Conservation (phyloP, 768 basidiomycete genomes). For the Kwoniella sp. region DNA sequence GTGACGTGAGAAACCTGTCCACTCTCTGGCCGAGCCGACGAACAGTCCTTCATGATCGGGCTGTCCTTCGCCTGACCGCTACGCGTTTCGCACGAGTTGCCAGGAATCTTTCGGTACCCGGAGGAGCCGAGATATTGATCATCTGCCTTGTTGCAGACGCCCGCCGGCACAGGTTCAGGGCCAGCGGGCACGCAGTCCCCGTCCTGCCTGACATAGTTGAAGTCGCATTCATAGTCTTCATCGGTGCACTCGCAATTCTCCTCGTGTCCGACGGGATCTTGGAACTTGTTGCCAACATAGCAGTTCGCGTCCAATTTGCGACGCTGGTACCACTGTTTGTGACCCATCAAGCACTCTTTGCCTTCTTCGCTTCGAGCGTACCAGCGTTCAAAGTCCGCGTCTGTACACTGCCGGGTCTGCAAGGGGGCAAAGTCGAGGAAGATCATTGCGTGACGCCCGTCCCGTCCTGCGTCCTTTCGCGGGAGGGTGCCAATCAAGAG, state of each 20-base stretch:
- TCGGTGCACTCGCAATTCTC: constrained; percentile 78
- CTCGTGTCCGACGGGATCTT: constrained; percentile 76
- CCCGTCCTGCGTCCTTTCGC: constrained; percentile 56
- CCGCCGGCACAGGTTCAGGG: constrained; percentile 78
- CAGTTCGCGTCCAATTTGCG: constrained; percentile 79
- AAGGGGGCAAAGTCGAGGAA: constrained; percentile 77
- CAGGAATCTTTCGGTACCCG: constrained; percentile 87
- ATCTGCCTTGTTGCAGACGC: constrained; percentile 56
- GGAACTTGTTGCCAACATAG: constrained; percentile 84
- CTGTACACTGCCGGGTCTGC: constrained; percentile 63
- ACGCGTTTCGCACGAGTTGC: constrained; percentile 71
- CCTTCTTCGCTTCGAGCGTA: constrained; percentile 65
- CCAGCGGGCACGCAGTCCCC: constrained; percentile 76
- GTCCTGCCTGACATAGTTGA: constrained; percentile 56
- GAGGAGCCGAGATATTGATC: constrained; percentile 79
- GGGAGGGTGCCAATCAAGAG: constrained; percentile 74
- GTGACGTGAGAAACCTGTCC: constrained; percentile 73
- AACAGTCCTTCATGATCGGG: constrained; percentile 68
- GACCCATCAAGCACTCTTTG: constrained; percentile 85
- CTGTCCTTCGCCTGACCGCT: constrained; percentile 66
- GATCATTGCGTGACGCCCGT: constrained; percentile 66
- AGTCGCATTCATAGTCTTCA: constrained; percentile 80
- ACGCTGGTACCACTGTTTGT: constrained; percentile 93
- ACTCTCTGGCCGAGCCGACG: constrained; percentile 71
- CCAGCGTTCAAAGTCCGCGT: constrained; percentile 79